Conservation (phyloP, 805 yeast species). For the Barnettozyma wickerhamii region DNA sequence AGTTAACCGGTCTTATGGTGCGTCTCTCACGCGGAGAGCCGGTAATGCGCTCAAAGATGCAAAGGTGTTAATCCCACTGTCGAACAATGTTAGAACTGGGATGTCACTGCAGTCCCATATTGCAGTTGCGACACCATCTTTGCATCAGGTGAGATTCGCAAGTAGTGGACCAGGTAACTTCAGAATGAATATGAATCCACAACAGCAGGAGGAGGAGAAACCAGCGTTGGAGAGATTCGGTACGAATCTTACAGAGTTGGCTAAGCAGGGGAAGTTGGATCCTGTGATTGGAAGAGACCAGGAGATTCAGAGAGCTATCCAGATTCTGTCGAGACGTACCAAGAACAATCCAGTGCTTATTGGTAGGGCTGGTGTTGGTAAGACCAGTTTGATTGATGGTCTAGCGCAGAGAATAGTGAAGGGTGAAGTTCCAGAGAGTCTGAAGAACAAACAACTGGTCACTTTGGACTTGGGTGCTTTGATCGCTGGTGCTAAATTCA, state of each 20-base stretch:
- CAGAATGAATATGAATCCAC: conserved; percentile 37
- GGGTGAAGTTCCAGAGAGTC: conserved; percentile 92
- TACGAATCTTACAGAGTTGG: conserved; percentile 78
- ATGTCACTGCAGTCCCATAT: not conserved
- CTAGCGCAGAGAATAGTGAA: conserved; percentile 88
- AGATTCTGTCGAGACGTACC: conserved; percentile 85
- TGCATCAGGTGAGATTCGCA: conserved; percentile 11
- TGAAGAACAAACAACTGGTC: conserved; percentile 80
- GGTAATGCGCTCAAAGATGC: not conserved
- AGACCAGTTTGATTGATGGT: conserved; percentile 95
- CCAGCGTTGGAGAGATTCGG: conserved; percentile 86
- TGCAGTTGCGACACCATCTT: conserved; percentile 1
- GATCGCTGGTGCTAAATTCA: conserved; percentile 90
- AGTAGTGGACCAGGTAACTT: conserved; percentile 18
- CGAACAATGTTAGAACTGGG: not conserved
- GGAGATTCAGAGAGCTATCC: conserved; percentile 89
- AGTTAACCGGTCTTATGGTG: not conserved
- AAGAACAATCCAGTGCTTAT: conserved; percentile 94
- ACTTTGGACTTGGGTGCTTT: conserved; percentile 84
- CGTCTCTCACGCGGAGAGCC: conserved; percentile 2
- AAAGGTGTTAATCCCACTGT: not conserved
- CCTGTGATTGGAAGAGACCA: conserved; percentile 98
- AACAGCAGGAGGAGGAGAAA: conserved; percentile 45
- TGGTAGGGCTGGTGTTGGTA: conserved; percentile 98
- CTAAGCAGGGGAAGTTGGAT: conserved; percentile 85